Evolutionary conservation across 1,284 basidiomycete species (phyloP).

Genomic region (Cutaneotrichosporon cyanovorans): DNA sequence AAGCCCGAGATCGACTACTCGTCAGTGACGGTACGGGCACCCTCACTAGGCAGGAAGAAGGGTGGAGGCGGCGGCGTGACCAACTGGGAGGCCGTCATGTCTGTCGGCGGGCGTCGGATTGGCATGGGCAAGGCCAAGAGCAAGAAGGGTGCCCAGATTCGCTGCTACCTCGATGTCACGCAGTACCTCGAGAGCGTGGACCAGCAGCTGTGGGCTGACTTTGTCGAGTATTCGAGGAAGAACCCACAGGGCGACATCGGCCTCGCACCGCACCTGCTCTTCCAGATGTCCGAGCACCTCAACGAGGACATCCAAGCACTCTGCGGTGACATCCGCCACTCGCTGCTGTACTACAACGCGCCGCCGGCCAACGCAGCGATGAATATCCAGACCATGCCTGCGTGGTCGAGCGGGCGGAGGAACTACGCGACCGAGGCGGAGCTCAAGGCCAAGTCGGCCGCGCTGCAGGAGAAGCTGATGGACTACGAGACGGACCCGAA

Average conservation of each 20-base stretch:
- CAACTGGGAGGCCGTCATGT: slow-evolving; percentile 74
- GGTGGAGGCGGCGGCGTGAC: slow-evolving; percentile 29
- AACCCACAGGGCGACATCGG: slow-evolving; percentile 47
- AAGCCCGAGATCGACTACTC: slow-evolving; percentile 67
- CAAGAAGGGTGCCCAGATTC: slow-evolving; percentile 70
- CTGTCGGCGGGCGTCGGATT: slow-evolving; percentile 68
- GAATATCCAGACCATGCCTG: slow-evolving; percentile 21
- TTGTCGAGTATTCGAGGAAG: slow-evolving; percentile 43
- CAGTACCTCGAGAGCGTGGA: slow-evolving; percentile 81
- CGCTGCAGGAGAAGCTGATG: slow-evolving; percentile 54
- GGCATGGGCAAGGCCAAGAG: slow-evolving; percentile 62
- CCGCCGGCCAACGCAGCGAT: slow-evolving; percentile 28
- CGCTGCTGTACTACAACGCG: slow-evolving; percentile 49
- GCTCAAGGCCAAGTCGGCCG: slow-evolving; percentile 55
- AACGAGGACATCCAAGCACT: slow-evolving; percentile 69
- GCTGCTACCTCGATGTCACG: slow-evolving; percentile 80
- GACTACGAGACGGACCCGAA: slow-evolving; percentile 59
- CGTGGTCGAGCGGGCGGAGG: slow-evolving; percentile 24
- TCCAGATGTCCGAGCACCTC: slow-evolving; percentile 61
- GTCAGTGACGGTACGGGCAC: slow-evolving; percentile 17
- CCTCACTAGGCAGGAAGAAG: slow-evolving; percentile 4
- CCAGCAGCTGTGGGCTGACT: slow-evolving; percentile 67
- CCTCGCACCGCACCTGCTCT: slow-evolving; percentile 62
- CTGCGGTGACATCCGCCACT: slow-evolving; percentile 59
- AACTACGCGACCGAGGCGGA: slow-evolving; percentile 27